Evolutionary conservation across 2,329 filamentous ascomycete species (phyloP).

Genomic region (Sarocladium strictum): DNA sequence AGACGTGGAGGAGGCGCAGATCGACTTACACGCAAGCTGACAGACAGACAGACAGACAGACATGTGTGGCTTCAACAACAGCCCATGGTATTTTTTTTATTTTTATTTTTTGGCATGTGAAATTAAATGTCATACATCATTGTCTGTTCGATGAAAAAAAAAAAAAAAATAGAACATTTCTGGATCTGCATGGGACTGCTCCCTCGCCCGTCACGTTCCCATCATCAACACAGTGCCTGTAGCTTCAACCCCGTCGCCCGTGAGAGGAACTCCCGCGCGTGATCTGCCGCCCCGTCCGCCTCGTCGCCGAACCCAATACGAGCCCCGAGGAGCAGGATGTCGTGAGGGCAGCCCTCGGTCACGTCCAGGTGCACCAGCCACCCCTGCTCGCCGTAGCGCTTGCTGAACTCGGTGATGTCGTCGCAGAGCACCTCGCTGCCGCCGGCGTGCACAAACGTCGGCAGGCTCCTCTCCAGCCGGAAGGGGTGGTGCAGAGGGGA

Average conservation of each 20-base stretch:
- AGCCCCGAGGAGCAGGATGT: conserved; percentile 17
- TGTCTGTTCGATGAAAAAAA: no score
- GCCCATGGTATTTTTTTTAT: no score
- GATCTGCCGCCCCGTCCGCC: conserved; percentile 13
- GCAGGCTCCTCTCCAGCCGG: conserved; percentile 10
- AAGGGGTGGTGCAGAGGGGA: conserved; percentile 15
- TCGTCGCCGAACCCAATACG: conserved; percentile 16
- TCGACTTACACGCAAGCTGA: neutral
- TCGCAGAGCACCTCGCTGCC: conserved; percentile 16
- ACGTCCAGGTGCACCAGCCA: conserved; percentile 15
- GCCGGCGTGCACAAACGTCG: conserved; percentile 19
- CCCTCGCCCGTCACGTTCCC: neutral
- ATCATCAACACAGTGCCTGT: neutral
- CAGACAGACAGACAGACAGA: neutral
- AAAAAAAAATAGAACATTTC: neutral
- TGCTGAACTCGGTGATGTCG: conserved; percentile 16
- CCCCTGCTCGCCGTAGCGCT: conserved; percentile 13
- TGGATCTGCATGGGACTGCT: neutral
- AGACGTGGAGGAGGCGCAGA: no score
- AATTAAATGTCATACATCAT: no score
- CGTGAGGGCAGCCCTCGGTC: conserved; percentile 16
- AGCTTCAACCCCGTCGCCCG: neutral
- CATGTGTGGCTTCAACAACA: no score
- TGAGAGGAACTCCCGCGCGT: conserved; percentile 11
- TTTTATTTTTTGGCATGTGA: no score